Evolutionary conservation across 441 rosid genomes (phyloP), one percentile per base, ranked within the genome.

Genomic region (Biscutella laevigata): DNA sequence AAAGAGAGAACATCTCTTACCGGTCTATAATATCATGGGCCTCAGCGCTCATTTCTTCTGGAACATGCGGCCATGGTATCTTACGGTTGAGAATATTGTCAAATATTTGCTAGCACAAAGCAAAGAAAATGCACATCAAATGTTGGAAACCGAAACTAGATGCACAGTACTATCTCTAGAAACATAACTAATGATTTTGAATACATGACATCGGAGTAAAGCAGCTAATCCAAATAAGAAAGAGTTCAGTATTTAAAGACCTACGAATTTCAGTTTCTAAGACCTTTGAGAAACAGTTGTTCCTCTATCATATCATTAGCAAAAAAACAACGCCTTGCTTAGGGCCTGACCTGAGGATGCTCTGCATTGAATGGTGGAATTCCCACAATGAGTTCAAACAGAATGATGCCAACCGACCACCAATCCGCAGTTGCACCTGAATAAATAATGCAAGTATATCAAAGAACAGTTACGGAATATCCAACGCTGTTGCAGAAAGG

Each of bases 331-430:
- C 22, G n/a, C 35, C 17, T 34, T 59, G 34, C 50, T 42, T 12
- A 59, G 56, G 64, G 40, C 37, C 50, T 59, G 45, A 89, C 99
- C 94, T 94, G 91, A 37, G 99, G 99, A 75, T 89, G 91, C 67
- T 89, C 97, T 3, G 99, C 97, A 70, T 86, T 94, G 66, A 94
- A 94, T 36, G 99, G 97, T 47, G 99, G 99, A 71, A 94, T 89
- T 57, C 99, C 99, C 52, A 89, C 95, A 62, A 94, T 81, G 74
- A 89, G 61, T 65, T 94, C 99, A 73, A 87, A 94, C 57, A 89
- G 72, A 77, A 94, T 76, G 77, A 94, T 77, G 44, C 99, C 99
- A 58, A 94, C 97, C 43, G 99, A 94, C 99, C 99, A 94, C 99
- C 99, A 94, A 82, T 94, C 99, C 9, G 99, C 99, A 59, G 91